Percentiles rank a stretch among this genome's conserved stretches.
phyloP scores from a whole-genome alignment of 1,284 basidiomycete genomes.

The Trichosporon faecale region DNA sequence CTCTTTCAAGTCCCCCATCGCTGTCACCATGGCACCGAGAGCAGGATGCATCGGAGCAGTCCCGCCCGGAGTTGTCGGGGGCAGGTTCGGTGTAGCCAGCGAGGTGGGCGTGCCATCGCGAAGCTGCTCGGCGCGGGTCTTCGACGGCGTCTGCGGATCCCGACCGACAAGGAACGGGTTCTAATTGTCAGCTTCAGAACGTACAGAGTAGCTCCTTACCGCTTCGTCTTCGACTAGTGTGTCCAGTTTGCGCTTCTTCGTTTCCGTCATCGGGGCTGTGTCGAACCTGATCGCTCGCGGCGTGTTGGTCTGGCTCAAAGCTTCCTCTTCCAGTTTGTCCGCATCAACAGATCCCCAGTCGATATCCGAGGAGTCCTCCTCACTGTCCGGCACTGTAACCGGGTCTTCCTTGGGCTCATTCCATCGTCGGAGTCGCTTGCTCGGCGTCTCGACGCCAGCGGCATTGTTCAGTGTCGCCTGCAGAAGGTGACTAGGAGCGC shows the following conservation, averaged over 20 bases:
- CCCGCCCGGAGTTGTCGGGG: neutral
- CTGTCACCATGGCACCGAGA: conserved; percentile 30
- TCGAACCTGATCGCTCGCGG: neutral
- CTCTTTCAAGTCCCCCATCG: conserved; percentile 36
- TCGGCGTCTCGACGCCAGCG: neutral
- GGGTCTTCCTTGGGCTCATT: neutral
- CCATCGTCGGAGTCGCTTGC: conserved; percentile 1
- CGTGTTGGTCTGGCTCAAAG: conserved; percentile 12
- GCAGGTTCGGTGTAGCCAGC: neutral
- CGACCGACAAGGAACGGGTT: conserved; percentile 18
- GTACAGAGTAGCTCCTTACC: neutral
- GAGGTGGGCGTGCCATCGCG: neutral
- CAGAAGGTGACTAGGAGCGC: neutral
- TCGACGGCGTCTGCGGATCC: conserved; percentile 5
- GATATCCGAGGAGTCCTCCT: conserved; percentile 26
- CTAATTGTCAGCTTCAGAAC: neutral
- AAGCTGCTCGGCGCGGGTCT: neutral
- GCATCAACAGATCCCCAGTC: conserved; percentile 44
- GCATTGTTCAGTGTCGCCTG: neutral
- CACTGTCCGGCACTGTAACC: neutral
- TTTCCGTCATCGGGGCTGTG: neutral
- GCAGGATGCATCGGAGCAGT: conserved; percentile 25
- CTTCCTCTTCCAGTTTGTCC: conserved; percentile 38
- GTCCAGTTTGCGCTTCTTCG: neutral
- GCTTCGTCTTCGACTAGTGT: neutral